Evolutionary conservation across 2,329 filamentous ascomycete genomes (phyloP).

Genomic region (Aspergillus clavatus): DNA sequence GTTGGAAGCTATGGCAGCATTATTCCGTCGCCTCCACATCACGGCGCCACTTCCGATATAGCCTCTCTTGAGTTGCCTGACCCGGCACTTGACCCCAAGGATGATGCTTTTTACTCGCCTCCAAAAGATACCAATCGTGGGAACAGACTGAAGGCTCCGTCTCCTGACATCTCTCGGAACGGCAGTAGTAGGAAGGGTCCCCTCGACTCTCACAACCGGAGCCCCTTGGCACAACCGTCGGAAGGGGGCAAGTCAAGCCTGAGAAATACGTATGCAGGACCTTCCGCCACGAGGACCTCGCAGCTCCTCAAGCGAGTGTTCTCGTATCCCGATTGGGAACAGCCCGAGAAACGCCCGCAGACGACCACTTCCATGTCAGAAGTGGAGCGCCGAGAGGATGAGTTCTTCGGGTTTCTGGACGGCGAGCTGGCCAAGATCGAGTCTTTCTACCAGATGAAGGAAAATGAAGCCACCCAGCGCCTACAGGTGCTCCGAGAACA

Average conservation of each 20-base stretch:
- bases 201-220: constrained; percentile 4
- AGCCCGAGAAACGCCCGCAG: constrained; percentile 45
- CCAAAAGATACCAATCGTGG: constrained; percentile 12
- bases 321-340: constrained; percentile 34
- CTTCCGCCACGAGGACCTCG: constrained; percentile 19
- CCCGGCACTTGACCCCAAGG: constrained; percentile 51
- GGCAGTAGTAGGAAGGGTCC: constrained; percentile 8
- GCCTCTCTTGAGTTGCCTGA: constrained; percentile 57
- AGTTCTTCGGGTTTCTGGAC: constrained; percentile 84
- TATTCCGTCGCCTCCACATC: constrained; percentile 49
- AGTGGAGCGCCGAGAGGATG: constrained; percentile 68
- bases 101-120: constrained; percentile 18
- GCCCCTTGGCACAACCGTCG: constrained; percentile 8
- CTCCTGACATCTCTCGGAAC: constrained; percentile 20
- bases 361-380: constrained; percentile 54
- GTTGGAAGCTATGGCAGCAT: constrained; percentile 61
- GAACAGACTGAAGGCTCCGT: constrained; percentile 20
- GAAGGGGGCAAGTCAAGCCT: constrained; percentile 11
- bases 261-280: constrained; percentile 22
- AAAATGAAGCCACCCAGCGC: constrained; percentile 73
- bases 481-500: constrained; percentile 71
- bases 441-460: constrained; percentile 79
- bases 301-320: constrained; percentile 39
- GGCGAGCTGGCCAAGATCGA: constrained; percentile 87
- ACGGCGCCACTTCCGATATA: constrained; percentile 32